Evolutionary conservation across 1,139 yeast genomes (phyloP).

Genomic region (Lodderomyces margitis): DNA sequence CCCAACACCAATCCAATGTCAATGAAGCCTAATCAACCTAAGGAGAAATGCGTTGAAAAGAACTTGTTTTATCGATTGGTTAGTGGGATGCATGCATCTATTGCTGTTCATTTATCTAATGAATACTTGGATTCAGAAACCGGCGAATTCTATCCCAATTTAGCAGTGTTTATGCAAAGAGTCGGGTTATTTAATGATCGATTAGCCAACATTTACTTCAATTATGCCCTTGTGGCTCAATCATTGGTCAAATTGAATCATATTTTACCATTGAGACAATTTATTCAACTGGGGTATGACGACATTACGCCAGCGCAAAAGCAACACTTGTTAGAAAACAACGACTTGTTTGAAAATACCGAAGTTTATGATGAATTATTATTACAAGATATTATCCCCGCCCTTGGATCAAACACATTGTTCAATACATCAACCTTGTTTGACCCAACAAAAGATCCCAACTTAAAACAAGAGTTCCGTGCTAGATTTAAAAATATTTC

Average conservation of each 20-base stretch:
- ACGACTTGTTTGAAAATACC: constrained; percentile 20
- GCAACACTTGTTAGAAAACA: constrained; percentile 48
- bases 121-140: constrained; percentile 74
- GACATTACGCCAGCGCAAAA: constrained; percentile 25
- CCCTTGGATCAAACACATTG: constrained; percentile 31
- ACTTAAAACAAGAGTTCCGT: constrained; percentile 80
- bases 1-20: constrained; percentile 48
- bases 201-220: constrained; percentile 84
- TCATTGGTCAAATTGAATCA: constrained; percentile 65
- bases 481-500: constrained; percentile 84
- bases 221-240: constrained; percentile 83
- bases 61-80: constrained; percentile 82
- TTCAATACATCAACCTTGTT: constrained; percentile 48
- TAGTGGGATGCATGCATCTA: constrained; percentile 94
- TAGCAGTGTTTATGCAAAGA: constrained; percentile 78
- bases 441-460: constrained; percentile 45
- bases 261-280: constrained; percentile 28
- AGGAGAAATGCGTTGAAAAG: constrained; percentile 73
- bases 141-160: constrained; percentile 81
- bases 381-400: constrained; percentile 29
- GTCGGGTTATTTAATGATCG: constrained; percentile 92
- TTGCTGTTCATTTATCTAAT: constrained; percentile 88
- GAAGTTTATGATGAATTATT: constrained; percentile 42
- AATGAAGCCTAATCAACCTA: constrained; percentile 29
- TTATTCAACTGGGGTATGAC: constrained; percentile 23